Conservation (phyloP, 768 basidiomycete genomes). For the Macrocybe gigantea region DNA sequence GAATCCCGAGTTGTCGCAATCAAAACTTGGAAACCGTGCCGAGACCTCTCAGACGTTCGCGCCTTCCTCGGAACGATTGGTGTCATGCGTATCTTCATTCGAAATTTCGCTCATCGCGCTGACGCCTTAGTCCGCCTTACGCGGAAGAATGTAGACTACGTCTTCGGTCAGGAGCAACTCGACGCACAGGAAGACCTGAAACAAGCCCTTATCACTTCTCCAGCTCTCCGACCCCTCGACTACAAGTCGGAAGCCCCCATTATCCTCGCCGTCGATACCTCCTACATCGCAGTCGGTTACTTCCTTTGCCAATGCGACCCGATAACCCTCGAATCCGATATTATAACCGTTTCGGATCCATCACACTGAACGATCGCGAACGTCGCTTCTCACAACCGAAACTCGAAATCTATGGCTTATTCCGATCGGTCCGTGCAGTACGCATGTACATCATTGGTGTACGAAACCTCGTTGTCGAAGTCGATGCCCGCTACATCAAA, state of each 20-base stretch:
- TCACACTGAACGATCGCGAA: constrained; percentile 28
- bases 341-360: constrained; percentile 26
- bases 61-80: too few relatives aligned
- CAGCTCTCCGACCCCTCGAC: constrained; percentile 26
- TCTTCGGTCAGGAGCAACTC: too few relatives aligned
- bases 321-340: constrained; percentile 13
- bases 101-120: too few relatives aligned
- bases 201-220: too few relatives aligned
- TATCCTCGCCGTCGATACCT: constrained; percentile 32
- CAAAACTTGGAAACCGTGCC: too few relatives aligned
- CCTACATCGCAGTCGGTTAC: constrained; percentile 25
- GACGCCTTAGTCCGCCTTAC: too few relatives aligned
- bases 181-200: too few relatives aligned
- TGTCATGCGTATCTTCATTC: too few relatives aligned
- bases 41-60: too few relatives aligned
- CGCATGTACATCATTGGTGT: constrained; percentile 22
- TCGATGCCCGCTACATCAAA: constrained; percentile 30
- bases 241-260: constrained; percentile 20
- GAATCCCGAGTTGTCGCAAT: too few relatives aligned
- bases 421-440: constrained; percentile 12
- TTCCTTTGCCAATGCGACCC: constrained; percentile 26
- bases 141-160: too few relatives aligned
- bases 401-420: constrained; percentile 29
- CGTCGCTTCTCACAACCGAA: constrained; percentile 23
- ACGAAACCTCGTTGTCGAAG: constrained; percentile 26